Evolutionary conservation across 352 stramenopile species (phyloP), one percentile per base, ranked within the genome.

Genomic region (Phytophthora brassicae): DNA sequence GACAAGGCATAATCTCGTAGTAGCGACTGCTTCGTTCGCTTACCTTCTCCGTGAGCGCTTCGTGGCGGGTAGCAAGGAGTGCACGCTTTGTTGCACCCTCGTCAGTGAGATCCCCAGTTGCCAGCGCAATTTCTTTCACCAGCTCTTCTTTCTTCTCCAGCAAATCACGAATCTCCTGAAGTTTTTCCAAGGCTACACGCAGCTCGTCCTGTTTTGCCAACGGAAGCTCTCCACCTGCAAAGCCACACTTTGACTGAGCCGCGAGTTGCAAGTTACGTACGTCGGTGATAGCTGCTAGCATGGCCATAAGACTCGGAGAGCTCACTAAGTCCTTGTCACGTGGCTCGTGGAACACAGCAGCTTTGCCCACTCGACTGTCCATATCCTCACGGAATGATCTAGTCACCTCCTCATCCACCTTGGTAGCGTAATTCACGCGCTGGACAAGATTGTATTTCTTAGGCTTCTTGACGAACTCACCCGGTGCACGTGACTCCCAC

Each of bases 361-460:
- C 53, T 16, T 54, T 62, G 16, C 36, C 43, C 0, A 42, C 23
- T 7, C 52, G 46, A 12, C 57, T 56, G 42, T 74, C 60, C 14
- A 73, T 62, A 6, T 74, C 59, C 44, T 84, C 75, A 6, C 72
- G 55, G 31, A 93, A 86, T 33, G 81, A 72, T 19, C 61, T 47
- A 0, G 77, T 90, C 20, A 92, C 63, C n/a, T 84, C 71, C 3
- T 73, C 64, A 44, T 79, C 77, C 23, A 92, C 41, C 35, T 76
- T 81, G 11, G 79, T 89, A 17, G 77, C 66, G 31, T 77, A 74
- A 35, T 82, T 81, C 5, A 82, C 66, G 12, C 80, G 80, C 53
- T 88, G 75, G 4, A 90, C 68, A 20, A 93, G 72, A 41, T 90
- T 90, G 60, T 93, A 93, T 68, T 90, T 90, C 28, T 77, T 74